Evolutionary conservation across 2,329 filamentous ascomycete species (phyloP).

Genomic region (Ophiostoma populinum): DNA sequence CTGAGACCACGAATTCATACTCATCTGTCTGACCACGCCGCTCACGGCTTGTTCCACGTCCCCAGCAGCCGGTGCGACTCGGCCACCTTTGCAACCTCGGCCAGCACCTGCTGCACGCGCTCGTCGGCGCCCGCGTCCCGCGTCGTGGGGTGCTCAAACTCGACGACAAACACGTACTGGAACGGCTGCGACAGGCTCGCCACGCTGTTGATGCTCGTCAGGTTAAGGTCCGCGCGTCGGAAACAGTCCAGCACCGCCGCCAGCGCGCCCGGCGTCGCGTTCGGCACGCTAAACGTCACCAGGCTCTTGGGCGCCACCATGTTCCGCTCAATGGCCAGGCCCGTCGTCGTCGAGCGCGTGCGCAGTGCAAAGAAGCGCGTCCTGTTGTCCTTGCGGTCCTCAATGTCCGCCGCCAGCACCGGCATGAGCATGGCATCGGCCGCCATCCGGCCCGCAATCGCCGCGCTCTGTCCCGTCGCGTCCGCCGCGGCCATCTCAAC

Average conservation of each 20-base stretch:
- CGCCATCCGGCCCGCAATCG: constrained; percentile 62
- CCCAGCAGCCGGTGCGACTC: constrained; percentile 51
- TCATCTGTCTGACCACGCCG: too few species aligned
- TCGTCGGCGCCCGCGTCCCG: constrained; percentile 15
- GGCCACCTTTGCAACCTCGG: constrained; percentile 38
- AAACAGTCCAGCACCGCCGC: constrained; percentile 71
- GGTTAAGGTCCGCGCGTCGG: constrained; percentile 51
- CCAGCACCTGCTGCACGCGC: constrained; percentile 42
- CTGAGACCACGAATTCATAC: too few species aligned
- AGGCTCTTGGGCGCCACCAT: constrained; percentile 42
- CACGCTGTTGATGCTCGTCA: constrained; percentile 80
- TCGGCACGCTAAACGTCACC: constrained; percentile 68
- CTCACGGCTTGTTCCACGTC: constrained; percentile 36
- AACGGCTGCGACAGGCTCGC: constrained; percentile 61
- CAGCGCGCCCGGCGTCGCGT: constrained; percentile 62
- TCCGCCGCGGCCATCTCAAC: constrained; percentile 57
- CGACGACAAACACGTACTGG: constrained; percentile 90
- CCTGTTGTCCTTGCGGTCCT: constrained; percentile 60
- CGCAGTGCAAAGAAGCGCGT: constrained; percentile 58
- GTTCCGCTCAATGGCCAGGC: neutral
- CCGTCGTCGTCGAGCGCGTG: neutral
- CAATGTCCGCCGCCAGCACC: constrained; percentile 50
- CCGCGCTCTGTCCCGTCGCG: constrained; percentile 44
- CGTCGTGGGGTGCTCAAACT: constrained; percentile 49
- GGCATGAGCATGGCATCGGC: constrained; percentile 50